Evolutionary conservation across 495 filamentous ascomycete genomes (phyloP), one percentile per base, ranked within the genome.

Genomic region (Penicillium subrubescens): DNA sequence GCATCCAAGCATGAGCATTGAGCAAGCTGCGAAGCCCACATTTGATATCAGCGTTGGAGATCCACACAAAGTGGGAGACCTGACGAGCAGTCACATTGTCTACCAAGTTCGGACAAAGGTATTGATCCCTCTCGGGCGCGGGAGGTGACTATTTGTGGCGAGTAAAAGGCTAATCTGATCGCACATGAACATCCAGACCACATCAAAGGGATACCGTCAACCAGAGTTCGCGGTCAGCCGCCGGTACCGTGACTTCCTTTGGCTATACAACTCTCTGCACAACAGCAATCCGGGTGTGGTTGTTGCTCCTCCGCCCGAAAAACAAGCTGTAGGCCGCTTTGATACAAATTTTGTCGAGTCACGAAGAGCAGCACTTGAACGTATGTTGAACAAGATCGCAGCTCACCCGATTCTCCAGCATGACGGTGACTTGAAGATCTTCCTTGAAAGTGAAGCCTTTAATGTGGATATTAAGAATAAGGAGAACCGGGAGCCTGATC

Each of bases 391-490:
- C 80, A 97, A 96, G 79, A 95, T 88, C 64, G 92, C 94, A 5
- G 85, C 86, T 11, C 95, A 99, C 75, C 90, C 93, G 31, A 91
- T 93, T 59, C 86, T 99, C 56, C 95, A 97, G 72, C 90, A 97
- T 70, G 95, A 99, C 69, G 89, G 83, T 2, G 95, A 99, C 70
- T 80, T 98, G 44, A 99, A 99, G 78, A 86, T 97, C 25, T 99
- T 99, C 75, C 81, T 99, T 2, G 95, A 99, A 76, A 97, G 93
- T 71, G 96, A 98, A 69, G 83, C 92, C 4, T 96, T 99, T 79
- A 97, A 92, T 70, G 84, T 96, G 23, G 95, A 99, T 76, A 89
- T 99, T 69, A 98, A 98, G 82, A 94, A 98, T 79, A 97, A 97
- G 77, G 96, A 98, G 75, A 89, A 95, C 50, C 89, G 92, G 71